Evolutionary conservation across 306 rosid genomes (phyloP), one percentile per base, ranked within the genome.

Genomic region (cucumber (Cucumis sativus)): DNA sequence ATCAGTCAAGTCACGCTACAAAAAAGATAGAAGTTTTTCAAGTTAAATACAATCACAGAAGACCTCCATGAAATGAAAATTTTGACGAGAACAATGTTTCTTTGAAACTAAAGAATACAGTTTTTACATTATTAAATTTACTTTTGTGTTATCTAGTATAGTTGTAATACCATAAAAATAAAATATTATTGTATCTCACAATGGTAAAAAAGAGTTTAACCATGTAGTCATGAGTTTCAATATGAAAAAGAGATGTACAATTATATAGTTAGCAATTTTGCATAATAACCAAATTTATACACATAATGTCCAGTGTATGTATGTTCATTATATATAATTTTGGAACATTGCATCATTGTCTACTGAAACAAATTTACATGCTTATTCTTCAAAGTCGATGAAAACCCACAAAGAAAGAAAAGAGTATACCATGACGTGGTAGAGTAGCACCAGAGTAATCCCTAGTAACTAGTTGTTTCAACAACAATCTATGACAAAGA

Each of bases 201-300:
- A 89, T 72, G 18, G 87, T 78, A 80, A 87, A 89, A 75, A 93
- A 93, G 77, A 93, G 88, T 86, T 84, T 86, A 21, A 96, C 89
- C 97, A 92, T 93, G 81, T 92, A 92, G 86, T 95, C 96, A 86
- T 95, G 98, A 61, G 82, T 87, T 86, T 95, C 97, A 78, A 95
- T 95, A 97, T 93, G 93, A 80, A 75, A 85, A 43, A 23, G 16
- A 61, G 52, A 33, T 33, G 52, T 21, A 43, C 20, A 73, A 15
- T 43, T 15, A 18, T 33, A 47, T 37, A 61, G 43, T 72, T 28
- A 39, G 39, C 21, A 74, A 7, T 20, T 33, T 8, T 47, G 35
- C 9, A 40, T 13, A 20, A 4, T 56, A 37, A 58, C 40, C 16
- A 13, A 75, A 41, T 33, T 5, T 33, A 33, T 33, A 33, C 37